Evolutionary conservation across 495 filamentous ascomycete species (phyloP).

Genomic region (Aspergillus sclerotioniger): DNA sequence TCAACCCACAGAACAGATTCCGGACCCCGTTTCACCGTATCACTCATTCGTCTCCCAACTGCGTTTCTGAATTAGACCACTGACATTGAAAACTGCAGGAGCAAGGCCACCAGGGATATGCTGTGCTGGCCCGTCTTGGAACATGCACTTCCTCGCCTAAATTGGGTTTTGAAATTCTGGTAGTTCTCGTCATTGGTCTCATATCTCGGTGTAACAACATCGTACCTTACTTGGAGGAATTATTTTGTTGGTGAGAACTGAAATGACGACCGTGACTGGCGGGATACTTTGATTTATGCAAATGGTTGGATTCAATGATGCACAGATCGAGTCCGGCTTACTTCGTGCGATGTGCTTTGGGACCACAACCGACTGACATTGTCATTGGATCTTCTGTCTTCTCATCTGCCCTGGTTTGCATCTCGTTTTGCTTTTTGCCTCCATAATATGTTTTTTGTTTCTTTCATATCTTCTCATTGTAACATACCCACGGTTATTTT

Average conservation of each 20-base stretch:
- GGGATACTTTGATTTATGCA: background rate
- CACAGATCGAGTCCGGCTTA: background rate
- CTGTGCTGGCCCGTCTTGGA: background rate
- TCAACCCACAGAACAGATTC: conserved; percentile 8
- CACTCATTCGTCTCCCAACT: conserved; percentile 24
- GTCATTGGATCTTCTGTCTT: background rate
- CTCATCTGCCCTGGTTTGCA: conserved; percentile 2
- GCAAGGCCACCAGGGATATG: background rate
- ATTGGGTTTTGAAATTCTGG: background rate
- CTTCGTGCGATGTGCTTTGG: conserved; percentile 1
- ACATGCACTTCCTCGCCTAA: no score
- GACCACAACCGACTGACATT: background rate
- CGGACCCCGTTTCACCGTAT: conserved; percentile 18
- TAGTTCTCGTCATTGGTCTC: no score
- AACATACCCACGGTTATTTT: background rate
- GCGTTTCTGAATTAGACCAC: conserved; percentile 12
- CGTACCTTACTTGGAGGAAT: background rate
- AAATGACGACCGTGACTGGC: background rate
- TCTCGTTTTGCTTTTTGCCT: conserved; percentile 1
- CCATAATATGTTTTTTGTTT: background rate
- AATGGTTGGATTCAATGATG: background rate
- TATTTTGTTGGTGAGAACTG: background rate
- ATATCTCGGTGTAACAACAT: background rate
- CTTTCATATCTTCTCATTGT: background rate
- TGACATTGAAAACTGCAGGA: background rate